Percentiles rank a stretch among this genome's conserved stretches.
These are phyloP conservation scores for Trichopus zeylanicus DNA, from an alignment of 116 monocot species.

Conservation along the genomic window DNA sequence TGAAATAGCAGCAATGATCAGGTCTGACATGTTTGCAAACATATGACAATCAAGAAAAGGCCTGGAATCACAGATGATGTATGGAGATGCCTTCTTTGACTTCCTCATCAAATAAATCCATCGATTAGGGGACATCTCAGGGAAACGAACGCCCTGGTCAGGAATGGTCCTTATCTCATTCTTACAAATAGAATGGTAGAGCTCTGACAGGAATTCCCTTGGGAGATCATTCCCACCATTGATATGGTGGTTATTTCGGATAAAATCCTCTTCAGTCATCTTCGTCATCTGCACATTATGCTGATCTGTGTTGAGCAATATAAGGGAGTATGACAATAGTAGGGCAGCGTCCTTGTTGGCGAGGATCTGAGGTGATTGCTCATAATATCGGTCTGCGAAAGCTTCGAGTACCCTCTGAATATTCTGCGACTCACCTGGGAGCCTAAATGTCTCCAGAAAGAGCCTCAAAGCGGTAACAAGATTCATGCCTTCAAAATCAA, in stretches of 20 bases:
- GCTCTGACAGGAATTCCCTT: too few relatives aligned
- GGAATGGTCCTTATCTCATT: conserved; percentile 80
- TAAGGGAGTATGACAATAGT: conserved; percentile 68
- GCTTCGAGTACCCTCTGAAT: conserved; percentile 78
- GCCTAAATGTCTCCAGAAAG: conserved; percentile 77
- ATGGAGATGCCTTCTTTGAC: conserved; percentile 61
- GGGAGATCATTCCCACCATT: too few relatives aligned
- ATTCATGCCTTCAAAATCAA: conserved; percentile 81
- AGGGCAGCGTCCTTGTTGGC: conserved; percentile 83
- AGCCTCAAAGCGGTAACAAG: conserved; percentile 74
- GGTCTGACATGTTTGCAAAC: conserved; percentile 84
- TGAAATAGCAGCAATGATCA: conserved; percentile 75
- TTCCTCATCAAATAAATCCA: conserved; percentile 76
- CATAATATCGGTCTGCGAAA: conserved; percentile 84
- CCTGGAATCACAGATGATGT: conserved; percentile 47
- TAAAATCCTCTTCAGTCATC: conserved; percentile 91
- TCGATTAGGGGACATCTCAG: conserved; percentile 68
- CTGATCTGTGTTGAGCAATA: conserved; percentile 86
- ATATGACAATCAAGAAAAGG: too few relatives aligned
- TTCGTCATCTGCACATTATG: conserved; percentile 94
- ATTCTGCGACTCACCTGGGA: too few relatives aligned
- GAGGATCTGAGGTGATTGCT: conserved; percentile 69
- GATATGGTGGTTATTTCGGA: conserved; percentile 74
- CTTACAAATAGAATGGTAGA: conserved; percentile 58
- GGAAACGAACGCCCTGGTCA: conserved; percentile 48